These are phyloP conservation scores for Capillidium heterosporum DNA, from an alignment of 371 early-diverging fungal genomes.

Conservation along the genomic window DNA sequence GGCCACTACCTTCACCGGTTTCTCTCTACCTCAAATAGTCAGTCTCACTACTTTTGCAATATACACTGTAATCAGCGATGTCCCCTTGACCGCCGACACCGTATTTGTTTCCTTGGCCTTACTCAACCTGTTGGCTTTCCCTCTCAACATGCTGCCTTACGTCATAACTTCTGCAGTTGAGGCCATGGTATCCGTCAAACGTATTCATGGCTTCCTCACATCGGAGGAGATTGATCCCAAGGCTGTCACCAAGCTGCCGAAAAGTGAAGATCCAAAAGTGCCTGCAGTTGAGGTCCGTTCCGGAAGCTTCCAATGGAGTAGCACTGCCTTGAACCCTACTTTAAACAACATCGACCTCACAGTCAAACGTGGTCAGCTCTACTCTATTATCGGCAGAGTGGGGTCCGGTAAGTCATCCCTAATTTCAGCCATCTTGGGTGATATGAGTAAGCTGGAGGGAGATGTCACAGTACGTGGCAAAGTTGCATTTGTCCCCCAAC, in stretches of 20 bases:
- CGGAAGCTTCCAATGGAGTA: conserved; percentile 37
- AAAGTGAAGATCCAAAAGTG: conserved; percentile 10
- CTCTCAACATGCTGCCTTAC: conserved; percentile 55
- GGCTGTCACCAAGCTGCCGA: conserved; percentile 29
- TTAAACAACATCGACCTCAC: conserved; percentile 44
- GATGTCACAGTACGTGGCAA: conserved; percentile 50
- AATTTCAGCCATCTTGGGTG: conserved; percentile 66
- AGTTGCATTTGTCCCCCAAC: conserved; percentile 79
- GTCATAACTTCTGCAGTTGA: conserved; percentile 54
- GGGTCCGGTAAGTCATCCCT: conserved; percentile 77
- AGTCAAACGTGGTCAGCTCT: conserved; percentile 36
- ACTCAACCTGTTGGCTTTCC: conserved; percentile 89
- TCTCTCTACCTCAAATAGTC: conserved; percentile 75
- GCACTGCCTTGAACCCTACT: conserved; percentile 19
- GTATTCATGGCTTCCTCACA: conserved; percentile 57
- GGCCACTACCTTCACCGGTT: conserved; percentile 40
- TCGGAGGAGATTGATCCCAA: conserved; percentile 54
- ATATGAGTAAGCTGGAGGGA: conserved; percentile 57
- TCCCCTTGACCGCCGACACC: conserved; percentile 47
- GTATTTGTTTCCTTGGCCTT: conserved; percentile 80
- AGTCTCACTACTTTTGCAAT: conserved; percentile 67
- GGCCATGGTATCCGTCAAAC: conserved; percentile 60
- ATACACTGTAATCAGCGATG: conserved; percentile 35
- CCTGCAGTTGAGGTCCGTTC: conserved; percentile 17
- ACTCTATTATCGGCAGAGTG: conserved; percentile 74